Evolutionary conservation across 2,329 filamentous ascomycete genomes (phyloP), one percentile per base, ranked within the genome.

Genomic region (Pezicula radicicola): DNA sequence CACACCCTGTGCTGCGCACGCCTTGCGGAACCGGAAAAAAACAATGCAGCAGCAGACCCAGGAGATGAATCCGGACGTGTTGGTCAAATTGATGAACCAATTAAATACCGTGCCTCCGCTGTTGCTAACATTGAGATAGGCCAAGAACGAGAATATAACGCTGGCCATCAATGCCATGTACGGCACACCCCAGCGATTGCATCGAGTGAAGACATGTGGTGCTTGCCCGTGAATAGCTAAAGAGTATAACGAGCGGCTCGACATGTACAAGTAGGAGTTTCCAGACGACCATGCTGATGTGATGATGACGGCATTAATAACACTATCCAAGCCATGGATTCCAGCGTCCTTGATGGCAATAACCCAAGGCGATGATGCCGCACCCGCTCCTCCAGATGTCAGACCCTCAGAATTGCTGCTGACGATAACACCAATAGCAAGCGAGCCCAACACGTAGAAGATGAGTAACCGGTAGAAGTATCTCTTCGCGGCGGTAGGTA

Each of bases 391-490:
- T 18, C 81, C 80, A 13, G 70, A 68, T 13, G 77, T 79, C 28
- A 86, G 71, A 2, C 68, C 68, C 1, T 66, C 53, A 52, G 81
- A 75, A 55, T 81, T 68, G 27, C 74, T 81, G 0, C 79, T 79
- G 55, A 77, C 79, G 49, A 82, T 82, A 30, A 85, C 75, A 30
- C 80, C 78, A 47, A 85, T 84, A n/a, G 79, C 77, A 2, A 85
- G 41, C 3, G 81, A 76, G 2, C 73, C 74, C 6, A 78, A 66
- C 47, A 85, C 71, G 63, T 84, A 85, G 70, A 85, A 84, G 64
- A 84, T 72, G 12, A 84, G 68, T n/a, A 86, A 71, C 10, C 83
- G 81, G 63, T 76, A 83, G 66, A 85, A 81, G 64, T 80, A 83
- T 7, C 78, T 73, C 15, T 77, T 74, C 0, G 78, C 79, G 1